Base-by-base conservation (phyloP, 495 filamentous ascomycete species). In the Ramalina peruviana region DNA sequence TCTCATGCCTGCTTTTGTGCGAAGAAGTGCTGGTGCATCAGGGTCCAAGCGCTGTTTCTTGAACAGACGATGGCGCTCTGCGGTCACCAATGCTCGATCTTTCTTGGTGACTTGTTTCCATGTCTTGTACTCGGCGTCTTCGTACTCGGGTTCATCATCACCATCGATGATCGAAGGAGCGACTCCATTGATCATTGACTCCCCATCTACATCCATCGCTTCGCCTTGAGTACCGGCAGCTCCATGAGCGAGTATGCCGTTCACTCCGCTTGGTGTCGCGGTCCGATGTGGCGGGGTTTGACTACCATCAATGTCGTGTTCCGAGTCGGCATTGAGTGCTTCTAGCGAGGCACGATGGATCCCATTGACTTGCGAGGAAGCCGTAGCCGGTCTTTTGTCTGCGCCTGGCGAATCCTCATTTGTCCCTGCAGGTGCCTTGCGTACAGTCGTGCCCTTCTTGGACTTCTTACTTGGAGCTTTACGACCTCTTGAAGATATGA, bases 21-120 rank as follows among this genome's bases (percentile, higher is more conserved):
- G 70, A 27, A 96, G 67, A 36, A 96, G 66, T 36, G 92, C 92
- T 13, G 87, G 88, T 55, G 89, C 86, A 4, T 99, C 92, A 5
- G 75, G 58, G 57, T 94, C 93, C 17, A 99, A 70, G 62, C 78
- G 87, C 56, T 90, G 81, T 36, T 80, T 82, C 50, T 80, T 78
- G 60, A 99, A 90, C 19, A 97, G 73, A 42, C 85, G 82, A 64
- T 89, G 82, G 21, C 92, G 58, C 53, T 76, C 72, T 41, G 82
- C 78, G 10, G 92, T 88, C 37, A 90, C 79, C 13, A 84, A 68
- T n/a, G 92, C 92, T 41, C 92, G 80, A 53, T 93, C 88, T 62
- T 93, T 94, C 66, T 96, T 96, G 3, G 92, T 99, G 36, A 95
- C 86, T 62, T 94, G 89, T 69, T 97, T 99, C 92, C 92, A 99